Base-by-base conservation (phyloP, 2,329 filamentous ascomycete genomes). In the Claviceps quebecensis region DNA sequence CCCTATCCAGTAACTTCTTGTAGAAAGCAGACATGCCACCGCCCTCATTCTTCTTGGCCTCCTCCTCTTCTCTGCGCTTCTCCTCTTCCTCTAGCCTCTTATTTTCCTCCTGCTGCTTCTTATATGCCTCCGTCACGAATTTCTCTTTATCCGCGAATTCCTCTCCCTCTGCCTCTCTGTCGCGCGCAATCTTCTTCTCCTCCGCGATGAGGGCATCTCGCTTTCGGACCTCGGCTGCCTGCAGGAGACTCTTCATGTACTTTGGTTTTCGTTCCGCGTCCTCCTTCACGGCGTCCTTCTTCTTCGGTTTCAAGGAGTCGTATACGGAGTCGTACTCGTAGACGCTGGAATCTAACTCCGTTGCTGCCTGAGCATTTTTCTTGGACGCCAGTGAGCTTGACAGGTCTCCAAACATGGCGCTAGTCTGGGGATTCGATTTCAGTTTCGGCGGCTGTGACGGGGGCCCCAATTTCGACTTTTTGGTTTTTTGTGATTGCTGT, bases 271-370 rank as follows among this genome's bases (percentile, higher is more conserved):
- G 73, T 60, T 83, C 77, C 50, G 72, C 71, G 45, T 72, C 71
- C 46, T 72, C 70, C 6, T 73, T 74, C 4, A 70, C 72, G 53
- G 76, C 75, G 57, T 79, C 76, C 54, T 81, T 78, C 54, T 81
- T 75, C 53, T 81, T 75, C 16, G 80, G 77, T 57, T 87, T 84
- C 41, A 91, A 72, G 1, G 83, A 84, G 59, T 91, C 86, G 68
- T 88, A 90, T 22, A 87, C 85, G 1, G 77, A 77, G 64, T 94
- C 87, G 69, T 93, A 94, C 68, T 93, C 87, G 71, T 90, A 93
- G 58, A 93, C 82, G 47, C 80, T 83, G 1, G 85, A 72, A 60
- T 93, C 87, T 8, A 84, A 63, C 53, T 79, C 74, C 55, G 81
- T 73, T 2, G 85, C 86, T 16, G 79, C 78, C 56, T 81, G 73